These are phyloP conservation scores for Pichia cactophila DNA, from an alignment of 1,139 yeast species.

Conservation along the genomic window DNA sequence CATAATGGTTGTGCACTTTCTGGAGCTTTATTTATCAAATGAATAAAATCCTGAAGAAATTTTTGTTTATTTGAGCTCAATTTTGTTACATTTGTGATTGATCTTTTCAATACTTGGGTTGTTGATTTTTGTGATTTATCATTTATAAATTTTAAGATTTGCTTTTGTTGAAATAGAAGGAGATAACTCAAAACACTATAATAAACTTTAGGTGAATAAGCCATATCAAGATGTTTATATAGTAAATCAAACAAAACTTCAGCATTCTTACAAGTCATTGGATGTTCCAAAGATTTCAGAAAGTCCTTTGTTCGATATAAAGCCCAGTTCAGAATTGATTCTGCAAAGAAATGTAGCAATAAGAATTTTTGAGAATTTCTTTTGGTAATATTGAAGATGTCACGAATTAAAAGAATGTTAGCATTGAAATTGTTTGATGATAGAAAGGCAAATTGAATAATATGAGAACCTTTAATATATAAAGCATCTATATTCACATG, in stretches of 20 bases:
- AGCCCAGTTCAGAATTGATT: constrained; percentile 47
- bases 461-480: constrained; percentile 43
- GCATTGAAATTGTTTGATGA: constrained; percentile 33
- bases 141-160: constrained; percentile 18
- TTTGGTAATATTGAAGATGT: constrained; percentile 36
- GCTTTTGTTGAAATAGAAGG: constrained; percentile 20
- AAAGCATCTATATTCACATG: constrained; percentile 34
- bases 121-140: constrained; percentile 19
- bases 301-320: constrained; percentile 48
- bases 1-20: constrained; percentile 26
- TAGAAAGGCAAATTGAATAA: constrained; percentile 43
- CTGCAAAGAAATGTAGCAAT: constrained; percentile 43
- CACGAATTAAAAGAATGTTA: constrained; percentile 36
- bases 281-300: constrained; percentile 15
- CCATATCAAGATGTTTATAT: constrained; percentile 20
- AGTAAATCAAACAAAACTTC: constrained; percentile 23
- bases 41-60: constrained; percentile 20
- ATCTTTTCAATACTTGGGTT: constrained; percentile 20
- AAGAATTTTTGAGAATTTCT: constrained; percentile 50
- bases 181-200: constrained; percentile 21
- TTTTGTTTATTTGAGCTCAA: constrained; percentile 19
- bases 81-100: constrained; percentile 16
- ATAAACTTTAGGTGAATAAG: constrained; percentile 17
- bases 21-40: constrained; percentile 20
- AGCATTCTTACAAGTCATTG: constrained; percentile 11